phyloP scores from a whole-genome alignment of 257 asterid genomes.

The Catharanthus roseus region DNA sequence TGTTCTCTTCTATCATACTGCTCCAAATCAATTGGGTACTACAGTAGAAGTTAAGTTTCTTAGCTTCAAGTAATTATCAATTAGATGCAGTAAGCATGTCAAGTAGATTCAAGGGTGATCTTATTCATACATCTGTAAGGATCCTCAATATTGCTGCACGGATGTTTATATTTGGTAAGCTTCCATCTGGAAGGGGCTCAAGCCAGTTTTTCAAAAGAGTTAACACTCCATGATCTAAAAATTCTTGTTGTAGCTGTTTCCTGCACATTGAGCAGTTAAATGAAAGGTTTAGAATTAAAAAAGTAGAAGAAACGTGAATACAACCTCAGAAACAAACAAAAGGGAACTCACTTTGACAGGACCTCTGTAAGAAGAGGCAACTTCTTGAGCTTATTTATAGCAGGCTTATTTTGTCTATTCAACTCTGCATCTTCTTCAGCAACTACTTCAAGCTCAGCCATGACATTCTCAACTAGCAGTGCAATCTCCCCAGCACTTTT shows the following conservation, averaged over 20 bases:
- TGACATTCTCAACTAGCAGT: slow-evolving; percentile 70
- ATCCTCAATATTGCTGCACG: slow-evolving; percentile 84
- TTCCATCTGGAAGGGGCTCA: slow-evolving; percentile 96
- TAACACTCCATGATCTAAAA: slow-evolving; percentile 90
- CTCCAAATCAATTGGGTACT: slow-evolving; percentile 90
- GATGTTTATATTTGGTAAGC: slow-evolving; percentile 85
- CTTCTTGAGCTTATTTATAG: slow-evolving; percentile 78
- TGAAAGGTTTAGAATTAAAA: neutral
- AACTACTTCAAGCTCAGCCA: slow-evolving; percentile 93
- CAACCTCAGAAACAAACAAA: slow-evolving; percentile 12
- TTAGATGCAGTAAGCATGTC: neutral
- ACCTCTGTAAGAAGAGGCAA: slow-evolving; percentile 83
- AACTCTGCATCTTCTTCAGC: slow-evolving; percentile 96
- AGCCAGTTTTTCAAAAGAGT: slow-evolving; percentile 83
- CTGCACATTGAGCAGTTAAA: slow-evolving; percentile 34
- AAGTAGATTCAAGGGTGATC: neutral
- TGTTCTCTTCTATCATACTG: slow-evolving; percentile 79
- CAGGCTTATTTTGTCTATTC: slow-evolving; percentile 77
- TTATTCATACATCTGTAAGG: slow-evolving; percentile 62
- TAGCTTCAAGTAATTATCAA: slow-evolving; percentile 16
- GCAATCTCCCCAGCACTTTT: slow-evolving; percentile 93
- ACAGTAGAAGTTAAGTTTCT: slow-evolving; percentile 32
- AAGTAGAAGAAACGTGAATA: neutral
- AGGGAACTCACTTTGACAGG: slow-evolving; percentile 66
- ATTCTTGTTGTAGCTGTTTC: slow-evolving; percentile 91